Conservation (phyloP, 768 basidiomycete species). For the Kwoniella newhampshirensis region DNA sequence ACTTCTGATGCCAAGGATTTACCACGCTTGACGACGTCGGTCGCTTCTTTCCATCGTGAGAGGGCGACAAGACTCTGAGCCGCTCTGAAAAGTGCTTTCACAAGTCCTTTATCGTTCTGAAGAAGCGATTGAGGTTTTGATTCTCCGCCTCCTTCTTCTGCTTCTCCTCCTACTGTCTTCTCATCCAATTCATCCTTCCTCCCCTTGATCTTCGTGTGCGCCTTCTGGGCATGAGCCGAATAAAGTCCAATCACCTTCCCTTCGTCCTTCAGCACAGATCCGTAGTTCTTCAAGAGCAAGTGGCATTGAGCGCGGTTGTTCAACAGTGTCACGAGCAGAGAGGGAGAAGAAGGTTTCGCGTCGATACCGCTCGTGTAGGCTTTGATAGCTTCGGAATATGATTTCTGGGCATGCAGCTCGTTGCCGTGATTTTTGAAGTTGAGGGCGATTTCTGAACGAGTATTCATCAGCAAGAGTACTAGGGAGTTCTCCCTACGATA, state of each 20-base stretch:
- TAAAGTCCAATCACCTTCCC: constrained; percentile 40
- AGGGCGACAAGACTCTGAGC: constrained; percentile 72
- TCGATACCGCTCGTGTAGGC: constrained; percentile 91
- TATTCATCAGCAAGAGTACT: too few species aligned
- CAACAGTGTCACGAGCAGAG: constrained; percentile 61
- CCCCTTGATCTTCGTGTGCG: too few species aligned
- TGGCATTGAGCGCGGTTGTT: constrained; percentile 93
- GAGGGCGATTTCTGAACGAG: constrained; percentile 70
- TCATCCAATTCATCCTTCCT: background rate
- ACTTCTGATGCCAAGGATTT: constrained; percentile 53
- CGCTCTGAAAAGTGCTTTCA: constrained; percentile 87
- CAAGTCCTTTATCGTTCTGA: constrained; percentile 48
- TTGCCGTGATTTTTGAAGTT: constrained; percentile 97
- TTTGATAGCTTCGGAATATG: constrained; percentile 78
- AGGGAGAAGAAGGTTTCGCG: constrained; percentile 68
- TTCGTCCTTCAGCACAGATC: constrained; percentile 73
- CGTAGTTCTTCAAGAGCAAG: constrained; percentile 83
- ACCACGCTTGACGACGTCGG: constrained; percentile 73
- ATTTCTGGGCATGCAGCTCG: constrained; percentile 84
- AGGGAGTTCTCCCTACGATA: too few species aligned
- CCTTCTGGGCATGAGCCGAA: constrained; percentile 10
- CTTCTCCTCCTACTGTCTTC: background rate
- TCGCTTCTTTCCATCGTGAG: constrained; percentile 72
- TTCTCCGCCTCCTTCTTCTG: background rate
- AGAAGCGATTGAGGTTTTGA: background rate